Evolutionary conservation across 2,329 filamentous ascomycete species (phyloP).

Genomic region (Cadophora sp.): DNA sequence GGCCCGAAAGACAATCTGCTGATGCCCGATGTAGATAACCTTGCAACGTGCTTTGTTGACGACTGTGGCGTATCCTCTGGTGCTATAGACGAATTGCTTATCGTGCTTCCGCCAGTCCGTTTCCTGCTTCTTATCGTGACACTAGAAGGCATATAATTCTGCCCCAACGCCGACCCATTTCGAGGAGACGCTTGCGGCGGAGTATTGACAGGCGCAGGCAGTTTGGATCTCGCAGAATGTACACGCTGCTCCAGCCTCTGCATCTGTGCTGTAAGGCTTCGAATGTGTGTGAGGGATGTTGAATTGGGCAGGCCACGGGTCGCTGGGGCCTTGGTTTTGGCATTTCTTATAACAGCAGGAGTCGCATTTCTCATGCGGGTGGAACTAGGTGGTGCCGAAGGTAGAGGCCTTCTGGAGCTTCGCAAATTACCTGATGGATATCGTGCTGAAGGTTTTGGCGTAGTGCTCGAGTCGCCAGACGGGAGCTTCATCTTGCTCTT

Average conservation of each 20-base stretch:
- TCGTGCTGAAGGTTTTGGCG: constrained; percentile 55
- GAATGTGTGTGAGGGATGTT: constrained; percentile 88
- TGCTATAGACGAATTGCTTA: constrained; percentile 39
- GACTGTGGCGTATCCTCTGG: constrained; percentile 39
- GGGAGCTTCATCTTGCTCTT: constrained; percentile 59
- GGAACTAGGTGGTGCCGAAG: constrained; percentile 29
- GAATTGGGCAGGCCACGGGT: constrained; percentile 56
- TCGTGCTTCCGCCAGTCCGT: constrained; percentile 61
- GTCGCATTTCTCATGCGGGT: constrained; percentile 41
- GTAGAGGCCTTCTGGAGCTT: constrained; percentile 36
- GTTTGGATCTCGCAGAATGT: constrained; percentile 87
- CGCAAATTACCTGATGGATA: constrained; percentile 35
- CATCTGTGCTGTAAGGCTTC: constrained; percentile 94
- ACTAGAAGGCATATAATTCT: constrained; percentile 57
- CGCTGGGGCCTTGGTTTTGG: constrained; percentile 50
- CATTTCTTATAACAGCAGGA: constrained; percentile 46
- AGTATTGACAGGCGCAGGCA: constrained; percentile 80
- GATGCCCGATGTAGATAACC: constrained; percentile 67
- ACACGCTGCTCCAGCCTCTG: constrained; percentile 94
- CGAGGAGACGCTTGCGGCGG: constrained; percentile 85
- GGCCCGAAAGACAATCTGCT: constrained; percentile 69
- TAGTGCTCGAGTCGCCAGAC: constrained; percentile 59
- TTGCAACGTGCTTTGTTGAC: constrained; percentile 58
- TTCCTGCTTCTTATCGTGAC: constrained; percentile 74
- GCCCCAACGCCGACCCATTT: constrained; percentile 48